Percentiles rank a stretch among this genome's conserved stretches.
Conservation (phyloP, 1,284 basidiomycete genomes). For the Apiotrichum veenhuisii region DNA sequence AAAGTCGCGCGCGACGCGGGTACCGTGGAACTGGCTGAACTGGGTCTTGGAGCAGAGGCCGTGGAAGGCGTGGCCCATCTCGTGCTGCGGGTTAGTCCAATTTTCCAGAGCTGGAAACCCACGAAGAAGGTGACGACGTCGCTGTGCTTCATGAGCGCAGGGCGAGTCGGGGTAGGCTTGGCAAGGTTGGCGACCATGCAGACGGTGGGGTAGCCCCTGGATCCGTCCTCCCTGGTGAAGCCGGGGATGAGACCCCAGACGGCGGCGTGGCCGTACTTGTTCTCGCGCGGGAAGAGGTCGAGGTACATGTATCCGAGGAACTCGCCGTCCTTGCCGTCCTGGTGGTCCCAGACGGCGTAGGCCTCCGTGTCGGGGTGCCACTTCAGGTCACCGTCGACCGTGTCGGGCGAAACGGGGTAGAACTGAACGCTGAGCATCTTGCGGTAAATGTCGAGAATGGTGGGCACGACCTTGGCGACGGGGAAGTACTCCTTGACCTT, state of each 20-base stretch:
- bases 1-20: slow-evolving; percentile 61
- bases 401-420: slow-evolving; percentile 15
- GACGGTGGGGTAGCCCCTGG: slow-evolving; percentile 46
- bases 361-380: slow-evolving; percentile 18
- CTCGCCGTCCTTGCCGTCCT: slow-evolving; percentile 57
- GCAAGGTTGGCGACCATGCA: slow-evolving; percentile 59
- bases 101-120: neutral
- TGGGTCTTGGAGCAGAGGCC: slow-evolving; percentile 67
- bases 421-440: slow-evolving; percentile 20
- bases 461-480: slow-evolving; percentile 21
- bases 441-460: slow-evolving; percentile 23
- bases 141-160: slow-evolving; percentile 75
- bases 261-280: slow-evolving; percentile 80
- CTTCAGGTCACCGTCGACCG: slow-evolving; percentile 13
- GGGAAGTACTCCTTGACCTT: slow-evolving; percentile 28
- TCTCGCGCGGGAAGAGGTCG: slow-evolving; percentile 79
- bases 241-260: slow-evolving; percentile 66
- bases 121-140: slow-evolving; percentile 46
- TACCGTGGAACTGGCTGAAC: slow-evolving; percentile 74
- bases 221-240: slow-evolving; percentile 16
- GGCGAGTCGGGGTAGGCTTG: slow-evolving; percentile 57
- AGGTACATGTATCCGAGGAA: slow-evolving; percentile 72
- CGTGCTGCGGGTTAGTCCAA: slow-evolving; percentile 46
- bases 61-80: slow-evolving; percentile 83
- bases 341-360: slow-evolving; percentile 37